Evolutionary conservation across 2,329 filamentous ascomycete species (phyloP).

Genomic region (Cladosporium halotolerans): DNA sequence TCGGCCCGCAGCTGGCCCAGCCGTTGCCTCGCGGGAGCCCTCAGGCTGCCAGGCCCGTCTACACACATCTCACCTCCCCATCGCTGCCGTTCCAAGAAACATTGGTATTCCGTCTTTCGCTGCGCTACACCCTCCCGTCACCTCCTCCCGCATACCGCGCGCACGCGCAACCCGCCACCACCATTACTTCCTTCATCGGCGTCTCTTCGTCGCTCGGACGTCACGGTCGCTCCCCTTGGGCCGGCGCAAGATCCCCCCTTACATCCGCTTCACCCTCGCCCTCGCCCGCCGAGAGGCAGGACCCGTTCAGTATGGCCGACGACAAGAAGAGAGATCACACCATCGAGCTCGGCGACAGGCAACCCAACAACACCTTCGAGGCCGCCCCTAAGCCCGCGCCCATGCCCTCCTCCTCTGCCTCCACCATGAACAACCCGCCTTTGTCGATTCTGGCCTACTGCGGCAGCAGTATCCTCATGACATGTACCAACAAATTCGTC

Average conservation of each 20-base stretch:
- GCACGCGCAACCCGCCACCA: constrained; percentile 13
- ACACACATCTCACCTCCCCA: too few species aligned
- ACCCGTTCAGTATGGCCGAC: constrained; percentile 51
- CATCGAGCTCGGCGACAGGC: constrained; percentile 62
- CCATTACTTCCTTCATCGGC: constrained; percentile 28
- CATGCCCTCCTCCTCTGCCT: constrained; percentile 42
- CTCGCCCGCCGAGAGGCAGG: constrained; percentile 8
- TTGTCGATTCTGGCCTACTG: constrained; percentile 87
- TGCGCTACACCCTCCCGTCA: neutral
- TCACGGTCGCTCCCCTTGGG: constrained; percentile 15
- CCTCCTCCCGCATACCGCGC: neutral
- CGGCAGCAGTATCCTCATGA: constrained; percentile 96
- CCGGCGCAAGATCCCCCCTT: constrained; percentile 19
- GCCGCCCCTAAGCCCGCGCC: constrained; percentile 37
- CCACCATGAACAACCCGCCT: constrained; percentile 58
- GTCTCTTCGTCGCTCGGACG: constrained; percentile 21
- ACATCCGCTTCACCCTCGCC: constrained; percentile 10
- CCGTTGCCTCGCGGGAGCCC: too few species aligned
- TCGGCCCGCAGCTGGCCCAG: too few species aligned
- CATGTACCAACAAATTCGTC: constrained; percentile 98
- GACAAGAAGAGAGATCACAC: constrained; percentile 75
- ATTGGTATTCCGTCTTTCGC: too few species aligned
- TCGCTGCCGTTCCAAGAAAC: too few species aligned
- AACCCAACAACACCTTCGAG: constrained; percentile 42
- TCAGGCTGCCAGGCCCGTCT: too few species aligned